These are phyloP conservation scores for Diplocarpon mali DNA, from an alignment of 2,329 filamentous ascomycete genomes.

Conservation along the genomic window DNA sequence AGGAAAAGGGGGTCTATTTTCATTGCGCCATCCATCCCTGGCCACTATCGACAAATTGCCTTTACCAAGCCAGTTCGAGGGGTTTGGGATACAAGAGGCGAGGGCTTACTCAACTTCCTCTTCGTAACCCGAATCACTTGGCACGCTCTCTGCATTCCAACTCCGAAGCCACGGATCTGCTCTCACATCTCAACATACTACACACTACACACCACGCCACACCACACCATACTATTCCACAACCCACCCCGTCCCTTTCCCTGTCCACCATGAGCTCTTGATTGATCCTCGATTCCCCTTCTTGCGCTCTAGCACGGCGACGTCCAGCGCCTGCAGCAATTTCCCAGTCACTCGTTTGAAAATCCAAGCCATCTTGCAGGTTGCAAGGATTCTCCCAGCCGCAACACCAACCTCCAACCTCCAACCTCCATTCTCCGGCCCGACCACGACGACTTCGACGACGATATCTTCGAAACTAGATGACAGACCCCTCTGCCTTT, in stretches of 20 bases:
- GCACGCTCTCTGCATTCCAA: no score
- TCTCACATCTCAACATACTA: background rate
- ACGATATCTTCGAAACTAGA: no score
- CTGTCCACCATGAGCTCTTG: background rate
- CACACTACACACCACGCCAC: background rate
- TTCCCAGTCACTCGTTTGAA: background rate
- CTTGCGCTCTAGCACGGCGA: background rate
- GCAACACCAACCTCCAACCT: background rate
- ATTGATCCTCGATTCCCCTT: background rate
- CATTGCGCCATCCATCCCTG: background rate
- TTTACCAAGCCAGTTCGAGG: no score
- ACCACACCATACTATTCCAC: background rate
- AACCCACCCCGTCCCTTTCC: background rate
- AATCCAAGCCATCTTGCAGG: no score
- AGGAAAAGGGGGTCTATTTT: background rate
- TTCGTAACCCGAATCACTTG: no score
- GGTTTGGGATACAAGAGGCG: no score
- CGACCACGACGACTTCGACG: no score
- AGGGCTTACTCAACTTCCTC: no score
- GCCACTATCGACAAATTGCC: no score
- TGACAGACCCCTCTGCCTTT: no score
- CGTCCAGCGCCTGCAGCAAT: background rate
- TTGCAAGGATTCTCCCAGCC: constrained; percentile 4
- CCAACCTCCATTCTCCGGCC: background rate
- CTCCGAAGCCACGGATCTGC: background rate